Evolutionary conservation across 192 early-diverging fungal species (phyloP), one percentile per base, ranked within the genome.

Genomic region (Umbelopsis sp.): DNA sequence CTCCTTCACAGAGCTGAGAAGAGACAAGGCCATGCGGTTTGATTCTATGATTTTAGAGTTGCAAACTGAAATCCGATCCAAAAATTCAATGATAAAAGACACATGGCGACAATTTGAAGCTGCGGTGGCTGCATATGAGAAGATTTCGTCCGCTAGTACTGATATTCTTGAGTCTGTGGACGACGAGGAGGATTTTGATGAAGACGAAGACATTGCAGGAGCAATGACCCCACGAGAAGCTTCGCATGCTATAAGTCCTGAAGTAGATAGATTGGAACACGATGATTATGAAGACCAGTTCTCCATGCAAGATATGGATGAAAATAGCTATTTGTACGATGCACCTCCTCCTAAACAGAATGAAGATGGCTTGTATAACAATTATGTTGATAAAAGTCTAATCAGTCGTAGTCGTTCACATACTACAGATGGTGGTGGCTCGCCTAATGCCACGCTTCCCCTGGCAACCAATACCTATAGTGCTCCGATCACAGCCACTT

Each of bases 41-140:
- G 55, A 61, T 30, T 61, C 55, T 16, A 5, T 61, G 30, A 61
- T 61, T 12, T 25, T 61, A 18, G 55, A 61, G 21, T 25, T 61
- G 30, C 55, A 61, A 61, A 61, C 55, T 0, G 55, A 61, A 61
- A 61, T 61, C 16, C 27, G 55, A 61, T 12, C 55, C 30, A 61
- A 61, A 30, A 61, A 61, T 8, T 27, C 55, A 2, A 25, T 35
- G 33, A 61, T 61, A 30, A 61, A 61, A 61, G 55, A 61, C 30
- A 61, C 55, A 11, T 61, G 55, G 55, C 55, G 55, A 15, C 55
- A 61, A 27, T 61, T 61, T 35, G 55, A 61, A 61, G 55, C 27
- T 35, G 55, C 55, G 8, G 55, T 61, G 30, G 55, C 25, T 8
- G 55, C 55, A 35, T 61, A 61, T 61, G 55, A 61, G 16, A 61